Base-by-base conservation (phyloP, 2,329 filamentous ascomycete genomes). In the Cadophora luteo-olivacea region DNA sequence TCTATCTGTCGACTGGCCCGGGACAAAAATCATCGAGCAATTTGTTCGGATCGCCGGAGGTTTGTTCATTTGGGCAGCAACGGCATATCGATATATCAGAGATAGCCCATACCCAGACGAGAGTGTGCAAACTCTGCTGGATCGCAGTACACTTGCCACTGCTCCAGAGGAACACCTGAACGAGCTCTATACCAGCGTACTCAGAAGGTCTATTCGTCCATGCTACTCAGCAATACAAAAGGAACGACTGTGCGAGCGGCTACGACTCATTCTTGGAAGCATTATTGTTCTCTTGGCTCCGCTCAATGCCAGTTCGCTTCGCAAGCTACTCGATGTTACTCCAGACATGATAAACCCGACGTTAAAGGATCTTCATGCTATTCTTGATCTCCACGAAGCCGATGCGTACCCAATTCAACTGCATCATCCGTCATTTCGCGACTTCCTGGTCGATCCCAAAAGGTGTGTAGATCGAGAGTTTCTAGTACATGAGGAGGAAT, bases 351-450 rank as follows among this genome's bases (percentile, higher is more conserved):
- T 70, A 2, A 33, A 66, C 11, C 24, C 29, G 45, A 67, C 67
- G 52, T 38, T 72, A 36, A 32, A 52, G 3, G 67, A 69, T 32
- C 60, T 72, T 38, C 45, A 72, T 29, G 22, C 57, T 0, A 60
- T 60, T 29, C 22, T 60, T 7, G 36, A 60, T 45, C 24, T 60
- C 9, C 55, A 77, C 11, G 66, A 74, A 11, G 67, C 71, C 12
- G 25, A 71, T 0, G 68, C 69, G 52, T 61, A 19, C 49, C 74
- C 4, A 24, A 69, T 29, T 6, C 36, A 70, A 29, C 41, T 77
- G 5, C 67, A 77, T 16, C 75, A 78, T 68, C 68, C 74, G 64
- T 79, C 77, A 61, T 79, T 80, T 60, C 55, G 75, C 58, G 76
- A 79, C 68, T 79, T 76, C 63, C 74, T 79, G 19, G 67, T 78